Percentiles rank a stretch among this genome's conserved stretches.
Conservation (phyloP, 2,329 filamentous ascomycete genomes). For the Penicillium capsulatum region DNA sequence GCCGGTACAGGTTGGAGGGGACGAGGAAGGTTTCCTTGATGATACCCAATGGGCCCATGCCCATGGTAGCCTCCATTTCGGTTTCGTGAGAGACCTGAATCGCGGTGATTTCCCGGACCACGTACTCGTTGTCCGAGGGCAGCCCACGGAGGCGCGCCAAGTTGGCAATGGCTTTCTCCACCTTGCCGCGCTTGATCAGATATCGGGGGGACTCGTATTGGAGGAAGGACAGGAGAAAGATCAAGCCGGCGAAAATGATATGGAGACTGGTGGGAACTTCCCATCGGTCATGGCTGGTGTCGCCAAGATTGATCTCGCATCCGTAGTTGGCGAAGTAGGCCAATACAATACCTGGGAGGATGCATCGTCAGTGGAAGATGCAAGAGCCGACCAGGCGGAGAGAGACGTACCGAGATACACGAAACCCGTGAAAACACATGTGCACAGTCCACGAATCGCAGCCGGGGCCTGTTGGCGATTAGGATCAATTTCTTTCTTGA, state of each 20-base stretch:
- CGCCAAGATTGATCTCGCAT: constrained; percentile 49
- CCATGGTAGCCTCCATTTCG: constrained; percentile 67
- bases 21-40: constrained; percentile 65
- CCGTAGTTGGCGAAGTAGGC: constrained; percentile 74
- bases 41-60: constrained; percentile 60
- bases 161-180: constrained; percentile 45
- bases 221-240: constrained; percentile 65
- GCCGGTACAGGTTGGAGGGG: constrained; percentile 65
- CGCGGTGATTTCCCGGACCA: constrained; percentile 57
- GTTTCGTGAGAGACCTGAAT: constrained; percentile 65
- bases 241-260: constrained; percentile 70
- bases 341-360: constrained; percentile 69
- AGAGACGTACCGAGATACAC: constrained; percentile 53
- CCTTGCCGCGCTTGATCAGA: constrained; percentile 61
- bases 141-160: constrained; percentile 58
- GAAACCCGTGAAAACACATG: constrained; percentile 64
- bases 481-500: no score
- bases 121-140: constrained; percentile 56
- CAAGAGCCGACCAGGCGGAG: no score
- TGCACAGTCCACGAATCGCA: constrained; percentile 67
- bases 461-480: constrained; percentile 49
- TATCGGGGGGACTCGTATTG: constrained; percentile 67
- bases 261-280: constrained; percentile 67
- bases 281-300: constrained; percentile 45
- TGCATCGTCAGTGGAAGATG: no score